Base-by-base conservation (phyloP, 129 eudicot genomes). In the Pittosporum tobira region DNA sequence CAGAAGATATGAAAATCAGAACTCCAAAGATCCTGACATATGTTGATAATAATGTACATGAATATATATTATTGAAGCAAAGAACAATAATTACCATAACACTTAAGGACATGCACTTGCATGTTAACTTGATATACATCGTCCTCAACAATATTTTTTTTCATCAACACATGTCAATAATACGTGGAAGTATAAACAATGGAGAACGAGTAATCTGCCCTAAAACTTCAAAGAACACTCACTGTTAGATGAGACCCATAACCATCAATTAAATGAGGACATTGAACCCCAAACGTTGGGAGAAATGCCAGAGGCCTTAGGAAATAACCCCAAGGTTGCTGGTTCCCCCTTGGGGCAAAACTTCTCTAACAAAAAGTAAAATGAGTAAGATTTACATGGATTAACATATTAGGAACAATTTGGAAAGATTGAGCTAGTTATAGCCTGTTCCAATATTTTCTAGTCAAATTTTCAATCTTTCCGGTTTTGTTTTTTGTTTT, bases 1-100 rank as follows among this genome's bases (percentile, higher is more conserved):
- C 23, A 34, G 25, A n/a, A 68, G 30, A 50, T 30, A 46, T 45
- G 67, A 29, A 21, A 29, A 46, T 53, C 59, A 53, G 44, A 20
- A 36, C 45, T 66, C 19, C 26, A 19, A 21, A 48, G 23, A 12
- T 61, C 6, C 43, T 61, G 43, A 14, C 5, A 48, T n/a, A 61
- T 4, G 7, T 44, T 29, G 24, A 3, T n/a, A 16, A 13, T 66
- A n/a, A 16, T 9, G 21, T 14, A 55, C 23, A 5, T 22, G 8
- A 34, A 3, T 34, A 7, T 62, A 22, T 12, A 29, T 9, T 15
- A 48, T 6, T 29, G 42, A 48, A 30, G 12, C 10, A 14, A 18
- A 54, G n/a, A 6, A 29, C 56, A 62, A 46, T 3, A 48, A 46
- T 15, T n/a, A 25, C 26, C 52, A 44, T 10, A 51, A 51, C 28